Evolutionary conservation across 257 asterid species (phyloP), one percentile per base, ranked within the genome.

Genomic region (Plectranthus barbatus): DNA sequence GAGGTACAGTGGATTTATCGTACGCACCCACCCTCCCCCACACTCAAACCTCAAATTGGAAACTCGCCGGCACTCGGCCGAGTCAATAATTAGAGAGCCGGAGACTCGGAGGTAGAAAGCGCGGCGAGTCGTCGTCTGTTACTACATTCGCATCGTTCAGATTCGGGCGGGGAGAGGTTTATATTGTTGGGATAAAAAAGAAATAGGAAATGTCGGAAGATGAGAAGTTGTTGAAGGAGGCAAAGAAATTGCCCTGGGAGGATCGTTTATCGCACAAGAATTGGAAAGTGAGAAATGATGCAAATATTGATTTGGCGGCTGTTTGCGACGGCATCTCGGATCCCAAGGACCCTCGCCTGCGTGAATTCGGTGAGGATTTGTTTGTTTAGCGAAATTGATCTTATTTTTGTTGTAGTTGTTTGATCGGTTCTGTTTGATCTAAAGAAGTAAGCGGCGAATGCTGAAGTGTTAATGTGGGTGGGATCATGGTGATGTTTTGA

Each of bases 241-340:
- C 99, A 49, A 93, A 93, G 92, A 93, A 93, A 72, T 79, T 87
- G 71, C 86, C 95, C 3, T 93, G 97, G 99, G 97, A 87, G 83
- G 97, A 93, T 67, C 85, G 99, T 41, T 74, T 93, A 76, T 50
- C 83, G 86, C 99, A 93, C 70, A 93, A 90, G 87, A 93, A 90
- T 68, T 93, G 99, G 99, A 93, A 93, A 75, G 97, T 93, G n/a
- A 78, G 99, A 71, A 93, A 90, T 60, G 99, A 90, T 62, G 99
- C 82, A 19, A 93, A 93, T 66, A 87, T 93, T 66, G 99, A 93
- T 81, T 83, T 93, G 77, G 97, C 97, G 23, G 83, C 92, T 23
- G 81, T 93, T 59, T 93, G 95, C 76, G 94, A 86, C 76, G 70
- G 87, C 71, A 83, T 93, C 37, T 59, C 94, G 76, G 99, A 93